Evolutionary conservation across 805 yeast genomes (phyloP).

Genomic region (Candida hungchunana): DNA sequence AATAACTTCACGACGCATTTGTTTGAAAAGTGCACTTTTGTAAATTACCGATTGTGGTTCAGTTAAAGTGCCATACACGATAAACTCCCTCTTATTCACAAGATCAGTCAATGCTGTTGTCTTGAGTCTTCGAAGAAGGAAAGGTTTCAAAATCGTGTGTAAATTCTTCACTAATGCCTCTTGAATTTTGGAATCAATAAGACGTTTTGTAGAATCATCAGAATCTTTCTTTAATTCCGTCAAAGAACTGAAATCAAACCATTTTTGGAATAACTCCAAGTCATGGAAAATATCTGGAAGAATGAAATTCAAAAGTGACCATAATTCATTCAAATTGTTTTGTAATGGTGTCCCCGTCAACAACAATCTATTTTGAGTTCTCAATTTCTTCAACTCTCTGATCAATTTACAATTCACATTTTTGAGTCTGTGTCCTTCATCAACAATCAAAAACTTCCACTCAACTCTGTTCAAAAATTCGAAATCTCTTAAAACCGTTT

Average conservation of each 20-base stretch:
- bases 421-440: conserved; percentile 93
- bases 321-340: conserved; percentile 82
- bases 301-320: conserved; percentile 89
- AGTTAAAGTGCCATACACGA: conserved; percentile 68
- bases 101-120: conserved; percentile 61
- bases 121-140: conserved; percentile 77
- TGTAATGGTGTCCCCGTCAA: conserved; percentile 97
- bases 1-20: conserved; percentile 41
- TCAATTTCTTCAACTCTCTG: conserved; percentile 60
- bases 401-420: conserved; percentile 77
- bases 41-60: conserved; percentile 62
- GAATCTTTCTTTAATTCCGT: conserved; percentile 33
- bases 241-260: conserved; percentile 82
- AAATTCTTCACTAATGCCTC: conserved; percentile 65
- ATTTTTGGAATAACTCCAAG: conserved; percentile 80
- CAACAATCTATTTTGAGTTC: conserved; percentile 66
- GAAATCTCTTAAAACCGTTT: conserved; percentile 69
- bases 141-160: conserved; percentile 87
- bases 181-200: conserved; percentile 56
- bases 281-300: conserved; percentile 92
- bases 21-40: conserved; percentile 41
- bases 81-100: conserved; percentile 89
- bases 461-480: conserved; percentile 43
- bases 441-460: conserved; percentile 88
- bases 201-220: conserved; percentile 39